Base-by-base conservation (phyloP, 2,329 filamentous ascomycete species). In the Ascochyta rabiei region DNA sequence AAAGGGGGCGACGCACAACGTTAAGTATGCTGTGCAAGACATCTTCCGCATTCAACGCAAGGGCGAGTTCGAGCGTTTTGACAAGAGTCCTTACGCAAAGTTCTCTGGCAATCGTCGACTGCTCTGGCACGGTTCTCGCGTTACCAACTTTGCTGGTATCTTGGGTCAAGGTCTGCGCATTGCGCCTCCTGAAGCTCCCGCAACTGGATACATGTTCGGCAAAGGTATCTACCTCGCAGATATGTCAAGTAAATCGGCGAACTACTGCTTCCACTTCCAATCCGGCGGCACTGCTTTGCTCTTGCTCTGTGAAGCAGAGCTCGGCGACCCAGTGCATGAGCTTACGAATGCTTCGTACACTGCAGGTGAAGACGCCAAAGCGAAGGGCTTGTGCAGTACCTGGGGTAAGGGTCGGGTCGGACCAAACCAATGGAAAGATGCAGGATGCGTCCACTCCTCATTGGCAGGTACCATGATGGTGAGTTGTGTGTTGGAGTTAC, bases 151-250 rank as follows among this genome's bases (percentile, higher is more conserved):
- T 62, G 91, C 89, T 68, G 92, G 91, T 68, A 96, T 96, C 55
- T 84, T 96, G 37, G 89, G 86, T 53, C 90, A 96, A 74, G 92
- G 92, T 61, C 83, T 96, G 6, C 89, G 91, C n/a, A 96, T 96
- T 61, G 92, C 92, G 6, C 92, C 92, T 0, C 88, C 89, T 0
- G 88, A 96, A 73, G 91, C 91, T 0, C 92, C 91, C 0, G 86
- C 86, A 0, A 84, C 81, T 4, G 90, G 90, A 1, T 92, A 93
- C 78, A 93, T 93, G 89, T 96, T 96, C 63, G 91, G 89, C 53
- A 96, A 96, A 74, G 91, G 91, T 39, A 89, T 96, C 41, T 96
- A 96, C 70, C 83, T 96, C 2, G 91, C 91, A 2, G 91, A 96
- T 67, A 92, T 92, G 82, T 73, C 70, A 3, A 89, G 85, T 70